A percentile compares a stretch with the other conserved stretches of the same genome.
These are phyloP conservation scores for Mortierella polycephala DNA, from an alignment of 371 early-diverging fungal genomes.

Conservation along the genomic window DNA sequence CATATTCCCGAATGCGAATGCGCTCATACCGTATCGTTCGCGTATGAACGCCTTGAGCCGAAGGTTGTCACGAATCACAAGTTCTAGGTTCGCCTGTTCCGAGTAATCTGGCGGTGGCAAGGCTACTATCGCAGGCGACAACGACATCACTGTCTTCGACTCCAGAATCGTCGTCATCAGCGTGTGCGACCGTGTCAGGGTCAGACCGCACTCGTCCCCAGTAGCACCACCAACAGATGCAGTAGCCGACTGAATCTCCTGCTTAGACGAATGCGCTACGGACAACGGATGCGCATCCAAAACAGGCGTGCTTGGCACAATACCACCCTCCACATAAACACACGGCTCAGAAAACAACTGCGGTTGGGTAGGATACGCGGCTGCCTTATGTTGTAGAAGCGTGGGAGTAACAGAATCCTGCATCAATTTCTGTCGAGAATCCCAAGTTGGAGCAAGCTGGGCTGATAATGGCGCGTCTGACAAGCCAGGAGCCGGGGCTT, in stretches of 20 bases:
- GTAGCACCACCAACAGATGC: background rate
- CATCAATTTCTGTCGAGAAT: too few relatives aligned
- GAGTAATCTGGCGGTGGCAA: background rate
- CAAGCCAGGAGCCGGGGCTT: background rate
- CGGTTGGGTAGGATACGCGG: too few relatives aligned
- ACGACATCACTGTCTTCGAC: slow-evolving; percentile 23
- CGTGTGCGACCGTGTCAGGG: background rate
- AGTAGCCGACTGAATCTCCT: too few relatives aligned
- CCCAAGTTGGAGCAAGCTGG: background rate
- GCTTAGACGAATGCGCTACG: too few relatives aligned
- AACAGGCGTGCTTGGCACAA: too few relatives aligned
- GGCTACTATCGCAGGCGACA: slow-evolving; percentile 3
- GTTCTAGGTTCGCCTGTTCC: background rate
- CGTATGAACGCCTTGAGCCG: slow-evolving; percentile 35
- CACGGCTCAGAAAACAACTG: background rate
- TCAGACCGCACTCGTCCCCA: too few relatives aligned
- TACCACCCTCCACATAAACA: background rate
- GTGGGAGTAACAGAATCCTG: too few relatives aligned
- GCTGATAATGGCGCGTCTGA: background rate
- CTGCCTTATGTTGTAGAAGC: too few relatives aligned
- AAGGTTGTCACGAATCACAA: slow-evolving; percentile 10
- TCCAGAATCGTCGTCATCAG: slow-evolving; percentile 15
- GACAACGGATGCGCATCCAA: too few relatives aligned
- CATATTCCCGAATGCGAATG: too few relatives aligned
- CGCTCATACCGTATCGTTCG: slow-evolving; percentile 23